phyloP scores from a whole-genome alignment of 1,139 yeast genomes.

The Pichia sp. region DNA sequence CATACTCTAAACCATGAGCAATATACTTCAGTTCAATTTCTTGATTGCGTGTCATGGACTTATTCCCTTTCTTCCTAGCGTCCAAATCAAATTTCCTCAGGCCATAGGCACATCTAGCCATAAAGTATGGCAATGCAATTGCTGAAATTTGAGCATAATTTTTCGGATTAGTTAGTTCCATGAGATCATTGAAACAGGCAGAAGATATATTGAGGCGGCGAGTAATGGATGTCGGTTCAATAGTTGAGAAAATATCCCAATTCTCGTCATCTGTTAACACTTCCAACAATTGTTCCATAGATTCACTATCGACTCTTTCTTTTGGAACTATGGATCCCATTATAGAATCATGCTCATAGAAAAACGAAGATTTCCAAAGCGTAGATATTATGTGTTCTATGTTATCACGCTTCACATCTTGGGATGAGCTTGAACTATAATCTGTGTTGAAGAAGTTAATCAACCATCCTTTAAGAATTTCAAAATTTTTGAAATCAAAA shows the following conservation, averaged over 20 bases:
- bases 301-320: slow-evolving; percentile 20
- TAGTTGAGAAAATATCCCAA: slow-evolving; percentile 41
- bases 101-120: slow-evolving; percentile 43
- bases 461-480: slow-evolving; percentile 35
- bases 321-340: slow-evolving; percentile 24
- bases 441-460: slow-evolving; percentile 31
- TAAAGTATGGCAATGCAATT: slow-evolving; percentile 33
- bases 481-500: slow-evolving; percentile 43
- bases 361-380: slow-evolving; percentile 43
- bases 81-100: slow-evolving; percentile 48
- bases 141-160: slow-evolving; percentile 20
- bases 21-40: slow-evolving; percentile 37
- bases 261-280: slow-evolving; percentile 29
- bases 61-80: slow-evolving; percentile 39
- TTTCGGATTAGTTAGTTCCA: slow-evolving; percentile 28
- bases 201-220: slow-evolving; percentile 38
- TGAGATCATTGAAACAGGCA: slow-evolving; percentile 42
- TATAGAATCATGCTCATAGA: slow-evolving; percentile 42
- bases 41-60: slow-evolving; percentile 50
- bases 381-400: slow-evolving; percentile 38
- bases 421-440: slow-evolving; percentile 2
- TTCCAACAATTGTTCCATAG: background rate
- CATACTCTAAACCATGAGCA: slow-evolving; percentile 24
- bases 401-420: slow-evolving; percentile 15
- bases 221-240: slow-evolving; percentile 31